A percentile compares a stretch with the other conserved stretches of the same genome.
Evolutionary conservation across 2,329 filamentous ascomycete genomes (phyloP).

Genomic region (Tolypocladium capitatum): DNA sequence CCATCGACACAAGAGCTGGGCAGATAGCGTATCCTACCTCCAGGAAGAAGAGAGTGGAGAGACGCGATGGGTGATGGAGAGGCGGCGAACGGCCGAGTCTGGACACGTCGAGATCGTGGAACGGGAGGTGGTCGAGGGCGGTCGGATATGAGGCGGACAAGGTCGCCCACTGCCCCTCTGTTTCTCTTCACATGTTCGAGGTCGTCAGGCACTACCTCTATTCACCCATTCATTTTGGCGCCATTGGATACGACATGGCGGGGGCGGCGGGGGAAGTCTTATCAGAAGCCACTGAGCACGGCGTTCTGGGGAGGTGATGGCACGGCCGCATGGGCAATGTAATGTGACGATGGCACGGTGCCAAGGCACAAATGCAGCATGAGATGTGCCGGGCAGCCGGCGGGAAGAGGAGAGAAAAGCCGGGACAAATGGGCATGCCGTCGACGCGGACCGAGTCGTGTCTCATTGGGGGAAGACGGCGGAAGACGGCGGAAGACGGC

Average conservation of each 20-base stretch:
- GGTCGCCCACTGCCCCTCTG: not conserved
- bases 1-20: slow-evolving; percentile 40
- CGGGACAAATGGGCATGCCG: too few species aligned
- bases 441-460: too few species aligned
- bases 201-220: not conserved
- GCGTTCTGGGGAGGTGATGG: not conserved
- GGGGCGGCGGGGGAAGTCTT: not conserved
- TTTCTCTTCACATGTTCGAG: not conserved
- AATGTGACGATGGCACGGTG: not conserved
- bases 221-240: not conserved
- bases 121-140: slow-evolving; percentile 48
- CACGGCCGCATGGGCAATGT: not conserved
- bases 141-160: slow-evolving; percentile 28
- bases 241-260: not conserved
- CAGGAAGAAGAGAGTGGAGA: slow-evolving; percentile 48
- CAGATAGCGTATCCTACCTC: slow-evolving; percentile 59
- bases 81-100: slow-evolving; percentile 50
- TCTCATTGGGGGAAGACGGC: too few species aligned
- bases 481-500: too few species aligned
- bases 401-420: not conserved
- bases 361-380: not conserved
- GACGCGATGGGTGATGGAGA: slow-evolving; percentile 56
- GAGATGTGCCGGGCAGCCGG: not conserved
- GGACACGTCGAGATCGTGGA: slow-evolving; percentile 54
- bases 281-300: not conserved